Conservation (phyloP, 768 basidiomycete species). For the Tulasnella sp. region DNA sequence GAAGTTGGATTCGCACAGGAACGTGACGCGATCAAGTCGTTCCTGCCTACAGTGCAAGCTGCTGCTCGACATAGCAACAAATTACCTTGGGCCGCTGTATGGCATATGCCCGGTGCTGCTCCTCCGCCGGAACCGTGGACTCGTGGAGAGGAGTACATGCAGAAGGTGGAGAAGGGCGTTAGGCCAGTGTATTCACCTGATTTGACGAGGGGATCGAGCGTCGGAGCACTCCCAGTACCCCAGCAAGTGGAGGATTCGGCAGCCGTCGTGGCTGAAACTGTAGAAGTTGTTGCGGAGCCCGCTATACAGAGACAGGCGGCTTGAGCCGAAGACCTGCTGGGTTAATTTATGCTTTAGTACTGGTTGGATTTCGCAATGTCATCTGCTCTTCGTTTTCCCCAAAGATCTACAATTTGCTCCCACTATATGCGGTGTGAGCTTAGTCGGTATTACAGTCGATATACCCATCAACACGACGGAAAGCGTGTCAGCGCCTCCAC, state of each 20-base stretch:
- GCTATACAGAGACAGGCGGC: background rate
- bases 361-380: background rate
- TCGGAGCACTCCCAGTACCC: background rate
- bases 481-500: too few species aligned
- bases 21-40: conserved; percentile 51
- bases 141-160: conserved; percentile 63
- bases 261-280: background rate
- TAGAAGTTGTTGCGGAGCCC: background rate
- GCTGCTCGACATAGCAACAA: conserved; percentile 28
- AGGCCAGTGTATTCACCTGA: conserved; percentile 36
- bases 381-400: background rate
- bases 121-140: conserved; percentile 41
- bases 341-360: background rate
- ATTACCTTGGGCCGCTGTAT: conserved; percentile 31
- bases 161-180: conserved; percentile 62
- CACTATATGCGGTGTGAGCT: too few species aligned
- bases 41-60: conserved; percentile 31
- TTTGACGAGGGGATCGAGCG: background rate
- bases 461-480: too few species aligned
- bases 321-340: background rate
- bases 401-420: too few species aligned
- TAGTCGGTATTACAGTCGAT: too few species aligned
- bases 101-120: conserved; percentile 23
- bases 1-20: conserved; percentile 55
- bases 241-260: background rate